Evolutionary conservation across 192 early-diverging fungal genomes (phyloP).

Genomic region (Umbelopsis isabellina): DNA sequence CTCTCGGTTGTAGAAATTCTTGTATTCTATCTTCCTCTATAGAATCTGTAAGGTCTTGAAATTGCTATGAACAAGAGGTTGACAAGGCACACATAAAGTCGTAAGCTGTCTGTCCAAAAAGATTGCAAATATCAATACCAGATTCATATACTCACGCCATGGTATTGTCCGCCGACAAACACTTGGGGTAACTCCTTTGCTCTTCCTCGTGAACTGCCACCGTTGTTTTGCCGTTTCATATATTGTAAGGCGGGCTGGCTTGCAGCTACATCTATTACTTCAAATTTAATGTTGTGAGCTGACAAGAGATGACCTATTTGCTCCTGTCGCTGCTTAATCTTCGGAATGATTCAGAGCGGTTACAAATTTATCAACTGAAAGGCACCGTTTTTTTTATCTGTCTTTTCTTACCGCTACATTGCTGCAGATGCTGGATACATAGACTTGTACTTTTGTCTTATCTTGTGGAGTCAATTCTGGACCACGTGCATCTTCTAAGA

Average conservation of each 20-base stretch:
- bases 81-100: not conserved
- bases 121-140: not conserved
- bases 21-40: conserved; percentile 28
- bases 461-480: conserved; percentile 32
- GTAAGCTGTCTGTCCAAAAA: not conserved
- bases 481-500: not conserved
- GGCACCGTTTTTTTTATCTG: not conserved
- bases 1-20: conserved; percentile 14
- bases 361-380: not conserved
- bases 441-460: conserved; percentile 48
- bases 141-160: conserved; percentile 35
- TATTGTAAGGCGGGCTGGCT: conserved; percentile 44
- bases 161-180: conserved; percentile 52
- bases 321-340: conserved; percentile 53
- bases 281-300: conserved; percentile 42
- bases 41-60: conserved; percentile 18
- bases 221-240: conserved; percentile 45
- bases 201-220: conserved; percentile 26
- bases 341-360: not conserved
- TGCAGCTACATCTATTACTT: conserved; percentile 48
- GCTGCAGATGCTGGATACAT: conserved; percentile 50
- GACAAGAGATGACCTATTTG: conserved; percentile 42
- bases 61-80: conserved; percentile 21
- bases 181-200: conserved; percentile 49
- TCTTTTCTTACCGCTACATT: conserved; percentile 37